These are phyloP conservation scores for Globisporangium abappressorium DNA, from an alignment of 352 stramenopile species.

Conservation along the genomic window DNA sequence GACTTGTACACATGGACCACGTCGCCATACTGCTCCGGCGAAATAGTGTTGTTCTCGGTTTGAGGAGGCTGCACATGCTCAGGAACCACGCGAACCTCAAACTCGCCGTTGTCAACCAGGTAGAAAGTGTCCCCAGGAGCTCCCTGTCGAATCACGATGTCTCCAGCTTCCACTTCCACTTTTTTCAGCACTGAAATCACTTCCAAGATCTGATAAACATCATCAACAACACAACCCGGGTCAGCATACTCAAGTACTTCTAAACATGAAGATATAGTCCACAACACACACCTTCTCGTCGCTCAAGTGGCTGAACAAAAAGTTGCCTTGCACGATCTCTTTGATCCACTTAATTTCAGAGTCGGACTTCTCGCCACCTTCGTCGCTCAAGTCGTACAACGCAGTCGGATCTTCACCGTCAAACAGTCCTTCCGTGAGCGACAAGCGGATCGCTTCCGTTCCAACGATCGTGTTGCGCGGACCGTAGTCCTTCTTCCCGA, in stretches of 20 bases:
- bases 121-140: constrained; percentile 93
- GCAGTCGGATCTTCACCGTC: constrained; percentile 20
- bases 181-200: constrained; percentile 88
- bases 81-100: constrained; percentile 67
- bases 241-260: background rate
- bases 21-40: constrained; percentile 49
- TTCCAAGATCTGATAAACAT: constrained; percentile 50
- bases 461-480: constrained; percentile 81
- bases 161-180: constrained; percentile 71
- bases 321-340: constrained; percentile 88
- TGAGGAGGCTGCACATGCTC: constrained; percentile 27
- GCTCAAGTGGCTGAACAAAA: constrained; percentile 91
- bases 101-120: constrained; percentile 79
- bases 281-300: constrained; percentile 64
- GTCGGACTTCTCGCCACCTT: constrained; percentile 60
- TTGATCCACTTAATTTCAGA: constrained; percentile 85
- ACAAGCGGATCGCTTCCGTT: constrained; percentile 80
- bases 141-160: constrained; percentile 91
- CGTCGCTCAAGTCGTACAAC: constrained; percentile 34
- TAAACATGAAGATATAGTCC: background rate
- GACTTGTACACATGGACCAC: constrained; percentile 77
- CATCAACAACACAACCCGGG: background rate
- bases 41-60: background rate
- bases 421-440: constrained; percentile 52
- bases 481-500: constrained; percentile 54